Percentiles rank a stretch among this genome's conserved stretches.
Conservation (phyloP, 768 basidiomycete genomes). For the Multifurca ochricompacta region DNA sequence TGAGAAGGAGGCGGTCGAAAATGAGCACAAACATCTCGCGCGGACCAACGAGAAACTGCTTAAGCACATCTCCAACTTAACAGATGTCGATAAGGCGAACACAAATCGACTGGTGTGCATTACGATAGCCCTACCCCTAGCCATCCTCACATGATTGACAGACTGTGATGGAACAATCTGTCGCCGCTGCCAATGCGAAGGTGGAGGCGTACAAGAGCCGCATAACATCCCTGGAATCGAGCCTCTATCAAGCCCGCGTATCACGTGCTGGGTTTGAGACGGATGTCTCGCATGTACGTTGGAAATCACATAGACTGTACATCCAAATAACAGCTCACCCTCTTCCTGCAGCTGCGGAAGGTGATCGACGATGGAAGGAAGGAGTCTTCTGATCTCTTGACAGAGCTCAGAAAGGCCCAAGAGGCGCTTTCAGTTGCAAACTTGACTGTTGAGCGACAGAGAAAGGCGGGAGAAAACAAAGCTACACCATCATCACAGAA, state of each 20-base stretch:
- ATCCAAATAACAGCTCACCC: background rate
- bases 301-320: background rate
- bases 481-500: slow-evolving; percentile 24
- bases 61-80: slow-evolving; percentile 56
- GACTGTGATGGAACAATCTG: slow-evolving; percentile 16
- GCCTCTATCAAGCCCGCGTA: slow-evolving; percentile 6
- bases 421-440: slow-evolving; percentile 1
- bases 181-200: background rate
- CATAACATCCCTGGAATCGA: background rate
- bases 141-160: background rate
- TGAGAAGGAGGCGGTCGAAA: slow-evolving; percentile 75
- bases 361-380: slow-evolving; percentile 8
- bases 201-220: slow-evolving; percentile 1
- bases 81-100: slow-evolving; percentile 56
- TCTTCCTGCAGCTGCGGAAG: background rate
- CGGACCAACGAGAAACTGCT: slow-evolving; percentile 53
- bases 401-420: slow-evolving; percentile 1
- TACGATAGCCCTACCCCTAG: background rate
- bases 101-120: slow-evolving; percentile 49
- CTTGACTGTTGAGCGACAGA: slow-evolving; percentile 27
- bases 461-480: slow-evolving; percentile 35
- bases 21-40: slow-evolving; percentile 58
- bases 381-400: background rate
- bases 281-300: slow-evolving; percentile 4
- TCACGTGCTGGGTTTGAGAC: background rate